Percentiles rank a stretch among this genome's conserved stretches.
Conservation (phyloP, 2,329 filamentous ascomycete genomes). For the Aurifilum marmelostoma region DNA sequence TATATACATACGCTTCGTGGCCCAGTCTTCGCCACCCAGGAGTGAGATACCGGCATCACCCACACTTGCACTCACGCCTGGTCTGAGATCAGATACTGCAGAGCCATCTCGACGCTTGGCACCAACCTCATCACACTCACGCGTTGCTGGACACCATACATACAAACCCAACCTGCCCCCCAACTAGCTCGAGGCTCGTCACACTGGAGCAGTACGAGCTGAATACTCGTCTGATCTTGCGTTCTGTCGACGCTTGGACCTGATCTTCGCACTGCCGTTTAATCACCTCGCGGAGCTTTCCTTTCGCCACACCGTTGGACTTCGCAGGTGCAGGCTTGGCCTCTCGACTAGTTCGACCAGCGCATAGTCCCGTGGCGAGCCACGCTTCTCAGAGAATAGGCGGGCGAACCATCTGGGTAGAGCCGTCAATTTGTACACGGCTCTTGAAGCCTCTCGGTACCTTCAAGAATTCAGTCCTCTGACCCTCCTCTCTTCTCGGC, state of each 20-base stretch:
- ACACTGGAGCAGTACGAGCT: background rate
- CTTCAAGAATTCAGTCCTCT: too few relatives aligned
- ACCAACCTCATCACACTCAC: conserved; percentile 2
- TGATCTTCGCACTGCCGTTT: background rate
- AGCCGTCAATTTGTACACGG: background rate
- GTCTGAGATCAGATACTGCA: conserved; percentile 20
- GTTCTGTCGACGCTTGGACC: conserved; percentile 4
- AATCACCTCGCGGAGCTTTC: conserved; percentile 8
- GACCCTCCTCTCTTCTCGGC: background rate
- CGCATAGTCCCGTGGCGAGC: conserved; percentile 3
- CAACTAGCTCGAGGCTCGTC: conserved; percentile 3
- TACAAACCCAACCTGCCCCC: background rate
- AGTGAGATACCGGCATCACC: background rate
- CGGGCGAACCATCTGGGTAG: background rate
- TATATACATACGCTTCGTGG: conserved; percentile 27
- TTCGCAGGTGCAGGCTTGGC: conserved; percentile 7
- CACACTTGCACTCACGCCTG: conserved; percentile 15
- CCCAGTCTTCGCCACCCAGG: conserved; percentile 15
- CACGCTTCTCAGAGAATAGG: conserved; percentile 10
- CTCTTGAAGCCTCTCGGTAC: background rate
- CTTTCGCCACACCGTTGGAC: conserved; percentile 9
- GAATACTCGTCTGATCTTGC: conserved; percentile 18
- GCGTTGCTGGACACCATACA: background rate
- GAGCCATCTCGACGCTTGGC: conserved; percentile 15
- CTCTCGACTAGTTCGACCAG: conserved; percentile 12